A percentile compares a stretch with the other conserved stretches of the same genome.
These are phyloP conservation scores for Starmerella floris DNA, from an alignment of 805 yeast genomes.

Conservation along the genomic window DNA sequence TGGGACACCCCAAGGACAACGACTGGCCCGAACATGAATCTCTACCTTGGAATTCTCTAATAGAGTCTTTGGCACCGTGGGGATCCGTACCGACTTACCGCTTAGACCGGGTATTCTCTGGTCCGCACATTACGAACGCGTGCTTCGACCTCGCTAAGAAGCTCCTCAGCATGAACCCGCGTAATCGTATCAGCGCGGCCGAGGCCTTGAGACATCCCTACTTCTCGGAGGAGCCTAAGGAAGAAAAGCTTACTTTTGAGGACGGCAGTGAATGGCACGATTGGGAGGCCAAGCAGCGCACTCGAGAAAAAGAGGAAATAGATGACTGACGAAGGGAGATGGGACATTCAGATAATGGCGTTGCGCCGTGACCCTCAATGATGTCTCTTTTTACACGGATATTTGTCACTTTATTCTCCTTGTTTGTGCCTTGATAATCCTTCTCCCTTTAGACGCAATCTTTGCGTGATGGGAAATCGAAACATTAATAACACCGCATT, in stretches of 20 bases:
- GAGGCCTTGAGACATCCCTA: slow-evolving; percentile 60
- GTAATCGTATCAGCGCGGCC: slow-evolving; percentile 48
- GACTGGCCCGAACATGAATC: slow-evolving; percentile 68
- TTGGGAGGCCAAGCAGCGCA: slow-evolving; percentile 75
- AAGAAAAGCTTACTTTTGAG: slow-evolving; percentile 46
- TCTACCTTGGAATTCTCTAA: slow-evolving; percentile 86
- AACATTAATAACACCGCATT: too few relatives aligned
- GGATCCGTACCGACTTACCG: slow-evolving; percentile 7
- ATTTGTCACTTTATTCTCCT: not conserved
- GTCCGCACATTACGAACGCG: slow-evolving; percentile 31
- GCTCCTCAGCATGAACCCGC: slow-evolving; percentile 58
- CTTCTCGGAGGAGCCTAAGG: slow-evolving; percentile 55
- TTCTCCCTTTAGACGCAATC: too few relatives aligned
- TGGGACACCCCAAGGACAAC: slow-evolving; percentile 72
- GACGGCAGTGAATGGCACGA: slow-evolving; percentile 89
- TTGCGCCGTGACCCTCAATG: too few relatives aligned
- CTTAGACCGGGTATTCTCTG: slow-evolving; percentile 35
- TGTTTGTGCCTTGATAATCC: not conserved
- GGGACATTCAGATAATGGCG: too few relatives aligned
- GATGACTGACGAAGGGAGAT: too few relatives aligned
- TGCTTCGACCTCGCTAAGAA: slow-evolving; percentile 49
- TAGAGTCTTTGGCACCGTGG: slow-evolving; percentile 39
- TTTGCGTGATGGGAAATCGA: too few relatives aligned
- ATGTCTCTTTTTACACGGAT: too few relatives aligned
- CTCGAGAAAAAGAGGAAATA: slow-evolving; percentile 20